Evolutionary conservation across 2,329 filamentous ascomycete genomes (phyloP).

Genomic region (Colletotrichum euphorbiae): DNA sequence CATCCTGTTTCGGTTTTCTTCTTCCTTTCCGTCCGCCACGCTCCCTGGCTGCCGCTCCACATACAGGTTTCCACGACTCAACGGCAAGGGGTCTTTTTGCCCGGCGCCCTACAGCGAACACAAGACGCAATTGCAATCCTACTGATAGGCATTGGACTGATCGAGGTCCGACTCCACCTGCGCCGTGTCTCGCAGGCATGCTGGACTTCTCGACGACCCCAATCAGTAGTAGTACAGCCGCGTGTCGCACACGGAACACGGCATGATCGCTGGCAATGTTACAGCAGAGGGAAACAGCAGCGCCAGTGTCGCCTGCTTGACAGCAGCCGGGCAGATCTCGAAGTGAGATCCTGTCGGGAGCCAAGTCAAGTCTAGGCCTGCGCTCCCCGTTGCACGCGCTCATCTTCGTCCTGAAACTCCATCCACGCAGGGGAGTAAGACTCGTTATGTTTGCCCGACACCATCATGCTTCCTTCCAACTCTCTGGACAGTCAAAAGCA

Average conservation of each 20-base stretch:
- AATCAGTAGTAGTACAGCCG: not conserved
- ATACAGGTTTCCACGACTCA: not conserved
- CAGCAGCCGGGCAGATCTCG: not conserved
- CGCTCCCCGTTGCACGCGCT: slow-evolving; percentile 1
- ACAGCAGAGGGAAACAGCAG: slow-evolving; percentile 5
- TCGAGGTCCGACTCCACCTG: not conserved
- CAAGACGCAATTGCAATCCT: not conserved
- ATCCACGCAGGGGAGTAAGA: slow-evolving; percentile 25
- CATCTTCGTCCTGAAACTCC: slow-evolving; percentile 26
- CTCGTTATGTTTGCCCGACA: slow-evolving; percentile 14
- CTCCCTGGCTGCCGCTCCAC: slow-evolving; percentile 7
- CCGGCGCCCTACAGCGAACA: not conserved
- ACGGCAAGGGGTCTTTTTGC: not conserved
- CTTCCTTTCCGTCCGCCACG: not conserved
- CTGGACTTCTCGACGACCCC: not conserved
- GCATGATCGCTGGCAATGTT: slow-evolving; percentile 13
- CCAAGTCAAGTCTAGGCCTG: slow-evolving; percentile 25
- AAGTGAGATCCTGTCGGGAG: not conserved
- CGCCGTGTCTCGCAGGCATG: slow-evolving; percentile 5
- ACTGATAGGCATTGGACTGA: not conserved
- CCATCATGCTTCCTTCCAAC: slow-evolving; percentile 26
- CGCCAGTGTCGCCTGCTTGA: not conserved
- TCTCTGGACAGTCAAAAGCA: slow-evolving; percentile 16
- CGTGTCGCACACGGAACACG: slow-evolving; percentile 6
- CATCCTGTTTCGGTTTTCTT: slow-evolving; percentile 4